Percentiles rank a stretch among this genome's conserved stretches.
These are phyloP conservation scores for Botrytis paeoniae DNA, from an alignment of 2,329 filamentous ascomycete genomes.

Conservation along the genomic window DNA sequence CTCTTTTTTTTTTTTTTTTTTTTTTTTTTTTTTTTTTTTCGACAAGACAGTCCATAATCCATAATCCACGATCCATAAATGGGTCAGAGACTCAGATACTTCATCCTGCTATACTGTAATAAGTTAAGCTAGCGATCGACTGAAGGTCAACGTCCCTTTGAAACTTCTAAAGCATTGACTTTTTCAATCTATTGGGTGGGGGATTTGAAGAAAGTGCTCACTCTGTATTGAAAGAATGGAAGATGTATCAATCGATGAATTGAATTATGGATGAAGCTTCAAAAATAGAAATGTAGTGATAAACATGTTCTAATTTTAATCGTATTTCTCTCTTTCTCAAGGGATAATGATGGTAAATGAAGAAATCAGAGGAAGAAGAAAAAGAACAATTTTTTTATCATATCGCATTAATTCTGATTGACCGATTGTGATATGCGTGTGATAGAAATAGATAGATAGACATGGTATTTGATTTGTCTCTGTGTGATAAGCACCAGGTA, in stretches of 20 bases:
- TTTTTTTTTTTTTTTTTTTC: conserved; percentile 2
- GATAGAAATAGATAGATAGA: background rate
- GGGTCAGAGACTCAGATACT: background rate
- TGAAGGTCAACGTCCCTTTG: background rate
- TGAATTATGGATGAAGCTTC: background rate
- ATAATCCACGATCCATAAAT: background rate
- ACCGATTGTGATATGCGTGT: background rate
- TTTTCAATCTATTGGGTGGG: background rate
- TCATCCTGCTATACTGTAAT: conserved; percentile 1
- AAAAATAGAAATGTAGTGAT: background rate
- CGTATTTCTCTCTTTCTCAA: background rate
- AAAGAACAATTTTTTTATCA: background rate
- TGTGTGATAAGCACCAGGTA: background rate
- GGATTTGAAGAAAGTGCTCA: background rate
- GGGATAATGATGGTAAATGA: background rate
- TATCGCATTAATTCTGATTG: background rate
- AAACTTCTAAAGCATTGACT: conserved; percentile 4
- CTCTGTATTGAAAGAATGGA: background rate
- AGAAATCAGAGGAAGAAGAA: background rate
- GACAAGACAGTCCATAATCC: conserved; percentile 9
- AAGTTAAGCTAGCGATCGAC: background rate
- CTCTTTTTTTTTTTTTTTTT: conserved; percentile 11
- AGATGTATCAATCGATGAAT: background rate
- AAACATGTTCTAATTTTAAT: background rate
- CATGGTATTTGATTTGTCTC: background rate